Evolutionary conservation across 2,329 filamentous ascomycete genomes (phyloP), one percentile per base, ranked within the genome.

Genomic region (Blastomyces silverae): DNA sequence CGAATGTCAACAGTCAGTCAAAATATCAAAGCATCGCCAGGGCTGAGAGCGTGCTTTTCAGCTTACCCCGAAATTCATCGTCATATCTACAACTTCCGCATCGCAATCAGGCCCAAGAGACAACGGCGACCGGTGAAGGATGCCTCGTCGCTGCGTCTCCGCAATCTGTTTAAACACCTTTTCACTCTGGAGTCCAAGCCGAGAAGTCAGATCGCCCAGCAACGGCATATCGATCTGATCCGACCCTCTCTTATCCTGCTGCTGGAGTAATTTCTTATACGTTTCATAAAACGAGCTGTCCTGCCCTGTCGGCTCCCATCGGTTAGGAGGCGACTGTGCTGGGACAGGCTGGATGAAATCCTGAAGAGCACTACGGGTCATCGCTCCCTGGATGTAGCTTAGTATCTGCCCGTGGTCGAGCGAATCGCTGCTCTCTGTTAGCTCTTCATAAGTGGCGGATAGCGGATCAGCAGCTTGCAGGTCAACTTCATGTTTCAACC

Each of bases 401-500:
- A 96, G 76, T 0, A 95, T 86, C 64, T 87, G 87, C 20, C 82
- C 81, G 61, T 89, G 84, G 68, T 96, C 90, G 66, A 95, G 85
- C 0, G 85, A 85, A 0, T 89, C 86, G 69, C 94, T 90, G 69
- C 89, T 89, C 66, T 93, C 91, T 31, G 87, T 83, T 56, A 89
- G 81, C 68, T 97, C 93, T 28, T 91, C 87, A 8, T 82, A 78
- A 22, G 80, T 80, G 58, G 83, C 79, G 1, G 81, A 82, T 20
- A 82, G 81, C 0, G 86, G 79, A 69, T 89, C 78, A 73, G 88
- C 86, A 6, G 85, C 85, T 57, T 93, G 84, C 17, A 88, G 84
- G 68, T 95, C 90, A 65, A 96, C 93, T 71, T 92, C 87, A 71
- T 91, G 85, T 44, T 88, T 86, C 61, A 97, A 80, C 93, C 93